Conservation (phyloP, 208 protist genomes). For the Angomonas deanei region DNA sequence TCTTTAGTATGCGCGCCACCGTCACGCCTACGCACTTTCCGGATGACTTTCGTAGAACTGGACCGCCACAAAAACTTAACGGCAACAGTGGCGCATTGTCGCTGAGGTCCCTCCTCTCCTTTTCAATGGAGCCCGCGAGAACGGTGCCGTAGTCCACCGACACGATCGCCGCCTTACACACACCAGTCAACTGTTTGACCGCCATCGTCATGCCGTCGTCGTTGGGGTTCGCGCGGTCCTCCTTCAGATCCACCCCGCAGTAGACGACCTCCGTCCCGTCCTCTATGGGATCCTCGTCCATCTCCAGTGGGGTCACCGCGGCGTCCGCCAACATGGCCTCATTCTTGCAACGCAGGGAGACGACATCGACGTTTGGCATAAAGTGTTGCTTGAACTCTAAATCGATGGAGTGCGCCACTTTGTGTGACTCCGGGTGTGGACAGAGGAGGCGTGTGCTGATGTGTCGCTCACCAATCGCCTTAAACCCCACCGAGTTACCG, state of each 20-base stretch:
- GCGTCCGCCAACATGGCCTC: constrained; percentile 13
- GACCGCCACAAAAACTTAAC: constrained; percentile 80
- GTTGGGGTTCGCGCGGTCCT: constrained; percentile 78
- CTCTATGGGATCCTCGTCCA: constrained; percentile 61
- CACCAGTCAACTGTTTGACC: constrained; percentile 31
- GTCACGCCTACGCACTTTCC: constrained; percentile 85
- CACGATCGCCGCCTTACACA: constrained; percentile 64
- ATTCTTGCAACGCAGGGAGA: constrained; percentile 41
- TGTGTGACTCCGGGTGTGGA: constrained; percentile 20
- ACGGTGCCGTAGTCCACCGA: constrained; percentile 86
- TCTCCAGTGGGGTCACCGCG: constrained; percentile 30
- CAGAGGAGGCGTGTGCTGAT: constrained; percentile 63
- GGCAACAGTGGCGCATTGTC: constrained; percentile 20
- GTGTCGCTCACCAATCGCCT: constrained; percentile 84
- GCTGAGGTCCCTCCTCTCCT: neutral
- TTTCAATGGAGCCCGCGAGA: constrained; percentile 44
- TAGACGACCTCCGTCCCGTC: constrained; percentile 60
- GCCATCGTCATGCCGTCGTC: constrained; percentile 60
- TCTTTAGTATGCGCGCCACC: constrained; percentile 61
- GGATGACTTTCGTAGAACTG: constrained; percentile 68
- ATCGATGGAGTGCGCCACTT: constrained; percentile 32
- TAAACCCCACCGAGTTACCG: constrained; percentile 58
- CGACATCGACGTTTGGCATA: constrained; percentile 75
- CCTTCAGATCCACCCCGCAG: constrained; percentile 41
- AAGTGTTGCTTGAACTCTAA: constrained; percentile 57